A percentile compares a stretch with the other conserved stretches of the same genome.
Evolutionary conservation across 1,139 yeast genomes (phyloP).

Genomic region (Zygosaccharomyces sapae): DNA sequence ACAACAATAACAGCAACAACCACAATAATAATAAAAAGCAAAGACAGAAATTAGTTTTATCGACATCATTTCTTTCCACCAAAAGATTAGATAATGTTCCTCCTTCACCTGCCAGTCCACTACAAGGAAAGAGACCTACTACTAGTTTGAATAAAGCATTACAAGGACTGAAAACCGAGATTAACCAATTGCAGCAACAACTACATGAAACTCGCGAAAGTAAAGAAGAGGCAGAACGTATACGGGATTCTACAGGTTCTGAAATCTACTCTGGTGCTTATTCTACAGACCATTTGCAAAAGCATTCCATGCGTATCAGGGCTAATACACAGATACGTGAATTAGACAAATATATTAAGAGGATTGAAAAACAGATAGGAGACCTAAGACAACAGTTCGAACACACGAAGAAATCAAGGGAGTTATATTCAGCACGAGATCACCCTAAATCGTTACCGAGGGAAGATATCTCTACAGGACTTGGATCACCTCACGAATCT

Average conservation of each 20-base stretch:
- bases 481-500: conserved; percentile 7
- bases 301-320: conserved; percentile 34
- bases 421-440: conserved; percentile 4
- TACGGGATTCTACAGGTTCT: conserved; percentile 28
- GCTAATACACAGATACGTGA: conserved; percentile 35
- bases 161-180: conserved; percentile 22
- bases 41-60: conserved; percentile 31
- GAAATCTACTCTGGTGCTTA: conserved; percentile 36
- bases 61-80: conserved; percentile 36
- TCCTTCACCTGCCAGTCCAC: conserved; percentile 31
- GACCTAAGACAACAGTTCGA: conserved; percentile 27
- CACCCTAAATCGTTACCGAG: conserved; percentile 3
- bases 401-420: conserved; percentile 11
- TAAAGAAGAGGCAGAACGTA: conserved; percentile 28
- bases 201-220: conserved; percentile 23
- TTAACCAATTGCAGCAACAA: conserved; percentile 26
- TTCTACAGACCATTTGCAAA: conserved; percentile 36
- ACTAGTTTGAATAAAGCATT: conserved; percentile 27
- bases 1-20: conserved; percentile 2
- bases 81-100: conserved; percentile 27
- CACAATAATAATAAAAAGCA: conserved; percentile 15
- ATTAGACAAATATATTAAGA: conserved; percentile 29
- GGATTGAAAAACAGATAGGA: conserved; percentile 26
- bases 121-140: conserved; percentile 24
- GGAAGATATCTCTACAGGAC: conserved; percentile 5